These are phyloP conservation scores for Extremus antarcticus DNA, from an alignment of 495 filamentous ascomycete genomes.

Conservation along the genomic window DNA sequence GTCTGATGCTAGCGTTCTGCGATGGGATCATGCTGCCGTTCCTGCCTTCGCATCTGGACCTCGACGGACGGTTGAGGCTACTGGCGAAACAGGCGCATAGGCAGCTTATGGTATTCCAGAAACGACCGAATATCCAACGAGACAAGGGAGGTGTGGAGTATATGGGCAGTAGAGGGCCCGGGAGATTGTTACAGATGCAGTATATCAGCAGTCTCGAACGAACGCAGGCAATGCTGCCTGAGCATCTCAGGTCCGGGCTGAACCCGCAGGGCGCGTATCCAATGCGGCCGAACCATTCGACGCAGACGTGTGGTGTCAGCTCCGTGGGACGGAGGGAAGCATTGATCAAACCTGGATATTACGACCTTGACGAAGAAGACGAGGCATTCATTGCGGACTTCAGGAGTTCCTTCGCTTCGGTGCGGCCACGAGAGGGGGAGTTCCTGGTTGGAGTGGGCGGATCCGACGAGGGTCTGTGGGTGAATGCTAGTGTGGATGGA, in stretches of 20 bases:
- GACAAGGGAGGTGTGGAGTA: slow-evolving; percentile 1
- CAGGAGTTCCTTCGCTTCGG: slow-evolving; percentile 10
- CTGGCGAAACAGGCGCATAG: slow-evolving; percentile 26
- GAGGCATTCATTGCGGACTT: slow-evolving; percentile 19
- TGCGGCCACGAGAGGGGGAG: slow-evolving; percentile 28
- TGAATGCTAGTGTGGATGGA: slow-evolving; percentile 14
- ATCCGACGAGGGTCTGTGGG: slow-evolving; percentile 18
- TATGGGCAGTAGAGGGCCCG: slow-evolving; percentile 18
- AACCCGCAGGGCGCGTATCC: slow-evolving; percentile 30
- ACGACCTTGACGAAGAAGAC: slow-evolving; percentile 13
- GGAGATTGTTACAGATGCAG: slow-evolving; percentile 24
- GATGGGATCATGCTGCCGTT: slow-evolving; percentile 29
- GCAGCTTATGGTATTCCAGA: slow-evolving; percentile 29
- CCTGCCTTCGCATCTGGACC: slow-evolving; percentile 21
- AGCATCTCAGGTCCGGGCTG: slow-evolving; percentile 13
- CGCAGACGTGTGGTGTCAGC: slow-evolving; percentile 30
- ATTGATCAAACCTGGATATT: slow-evolving; percentile 19
- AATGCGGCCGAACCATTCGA: slow-evolving; percentile 15
- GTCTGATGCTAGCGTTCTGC: slow-evolving; percentile 31
- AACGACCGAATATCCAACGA: slow-evolving; percentile 14
- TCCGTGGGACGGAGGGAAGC: slow-evolving; percentile 23
- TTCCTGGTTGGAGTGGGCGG: slow-evolving; percentile 27
- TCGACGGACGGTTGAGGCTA: slow-evolving; percentile 24
- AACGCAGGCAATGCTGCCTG: slow-evolving; percentile 15
- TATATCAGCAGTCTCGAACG: slow-evolving; percentile 28